phyloP scores from a whole-genome alignment of 371 early-diverging fungal genomes.

The Actinomortierella ambigua region DNA sequence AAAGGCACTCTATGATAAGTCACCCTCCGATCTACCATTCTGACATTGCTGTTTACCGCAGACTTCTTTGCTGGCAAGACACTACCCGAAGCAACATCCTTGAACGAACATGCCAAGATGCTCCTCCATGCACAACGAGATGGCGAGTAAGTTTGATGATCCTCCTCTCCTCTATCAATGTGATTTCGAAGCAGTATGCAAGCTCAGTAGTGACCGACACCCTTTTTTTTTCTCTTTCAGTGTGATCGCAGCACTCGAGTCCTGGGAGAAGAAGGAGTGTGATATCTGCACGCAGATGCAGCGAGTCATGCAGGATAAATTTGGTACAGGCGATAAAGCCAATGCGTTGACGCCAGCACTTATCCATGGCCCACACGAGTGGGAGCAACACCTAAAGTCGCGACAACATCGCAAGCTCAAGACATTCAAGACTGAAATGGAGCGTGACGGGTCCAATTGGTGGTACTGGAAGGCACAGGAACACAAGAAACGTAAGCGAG shows the following conservation, averaged over 20 bases:
- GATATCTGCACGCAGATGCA: constrained; percentile 57
- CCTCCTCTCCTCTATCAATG: no score
- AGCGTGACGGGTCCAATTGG: constrained; percentile 41
- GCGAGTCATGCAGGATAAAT: constrained; percentile 37
- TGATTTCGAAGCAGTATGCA: no score
- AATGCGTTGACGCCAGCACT: constrained; percentile 52
- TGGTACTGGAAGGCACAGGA: constrained; percentile 43
- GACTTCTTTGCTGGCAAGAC: constrained; percentile 45
- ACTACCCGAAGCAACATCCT: constrained; percentile 29
- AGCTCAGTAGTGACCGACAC: constrained; percentile 16
- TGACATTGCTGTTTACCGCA: constrained; percentile 2
- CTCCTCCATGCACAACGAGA: constrained; percentile 32
- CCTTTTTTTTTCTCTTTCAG: constrained; percentile 13
- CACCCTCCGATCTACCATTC: no score
- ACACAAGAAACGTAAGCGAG: constrained; percentile 40
- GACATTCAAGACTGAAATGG: constrained; percentile 40
- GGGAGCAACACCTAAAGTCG: constrained; percentile 68
- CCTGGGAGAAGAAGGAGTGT: constrained; percentile 69
- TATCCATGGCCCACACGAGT: constrained; percentile 72
- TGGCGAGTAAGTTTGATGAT: constrained; percentile 20
- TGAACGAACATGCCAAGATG: constrained; percentile 37
- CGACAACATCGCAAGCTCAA: constrained; percentile 63
- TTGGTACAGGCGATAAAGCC: constrained; percentile 10
- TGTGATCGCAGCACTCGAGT: constrained; percentile 53
- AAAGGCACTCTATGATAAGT: no score